Evolutionary conservation across 495 filamentous ascomycete species (phyloP), one percentile per base, ranked within the genome.

Genomic region (Aspergillus diversus): DNA sequence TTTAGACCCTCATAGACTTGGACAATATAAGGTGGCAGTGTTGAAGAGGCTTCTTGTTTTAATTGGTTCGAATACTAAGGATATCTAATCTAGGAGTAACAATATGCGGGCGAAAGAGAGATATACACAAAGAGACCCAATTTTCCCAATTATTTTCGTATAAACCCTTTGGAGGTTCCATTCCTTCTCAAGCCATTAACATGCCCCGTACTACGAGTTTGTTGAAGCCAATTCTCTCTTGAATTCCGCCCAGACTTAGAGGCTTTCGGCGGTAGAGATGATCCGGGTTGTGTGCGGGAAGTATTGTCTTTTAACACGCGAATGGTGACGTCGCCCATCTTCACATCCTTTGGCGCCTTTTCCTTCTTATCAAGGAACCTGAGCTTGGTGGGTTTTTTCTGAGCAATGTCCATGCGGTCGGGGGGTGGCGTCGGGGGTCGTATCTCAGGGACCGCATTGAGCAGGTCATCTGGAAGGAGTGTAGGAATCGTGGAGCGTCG

Each of bases 311-410:
- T 78, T 48, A 87, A 69, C 3, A 88, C 84, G 33, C 77, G 75
- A 47, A 88, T 81, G 15, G 74, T 81, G 42, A 86, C 70, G 48
- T 79, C 75, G 8, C 82, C 84, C 55, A 77, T 76, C 57, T 74
- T 79, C 42, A 87, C 67, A 66, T 87, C 84, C 73, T 84, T 87
- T 39, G 83, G 76, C 12, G 77, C 73, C 60, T 81, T 83, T 55
- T 85, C 78, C 11, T 71, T 70, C 49, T 75, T 76, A 31, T 85
- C 80, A 46, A 86, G 68, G 58, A 86, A 83, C 35, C 77, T 78
- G 53, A 83, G 72, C 57, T 83, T 84, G 57, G 76, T 83, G 21
- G 75, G 69, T 57, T 73, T 77, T 33, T 65, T 75, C 16, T 71
- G 70, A 35, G 69, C 54, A 33, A 61, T 48, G 33, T 68, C 68